Base-by-base conservation (phyloP, 2,329 filamentous ascomycete species). In the Claviceps maximensis region DNA sequence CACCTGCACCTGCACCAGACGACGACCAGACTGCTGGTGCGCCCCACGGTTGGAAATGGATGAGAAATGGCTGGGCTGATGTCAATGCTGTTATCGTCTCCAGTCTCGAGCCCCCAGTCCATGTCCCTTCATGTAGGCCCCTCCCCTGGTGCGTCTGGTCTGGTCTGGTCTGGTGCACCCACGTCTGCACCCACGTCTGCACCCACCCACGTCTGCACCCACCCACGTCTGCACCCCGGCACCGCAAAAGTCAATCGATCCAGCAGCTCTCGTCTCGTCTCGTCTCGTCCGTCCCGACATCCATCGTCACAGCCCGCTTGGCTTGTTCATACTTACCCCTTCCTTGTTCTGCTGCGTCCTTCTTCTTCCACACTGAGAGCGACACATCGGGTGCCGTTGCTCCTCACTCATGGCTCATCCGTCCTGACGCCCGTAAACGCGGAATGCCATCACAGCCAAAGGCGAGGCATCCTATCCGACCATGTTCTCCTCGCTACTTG, bases 401-500 rank as follows among this genome's bases (percentile, higher is more conserved):
- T 51, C 53, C 54, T 53, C 58, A 54, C 54, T 53, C 58, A 54
- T 54, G 55, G 57, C 56, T 53, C 62, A 62, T 59, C 60, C 57
- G 57, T 57, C 55, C 56, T 62, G 58, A 63, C 57, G 58, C 58
- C 56, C 42, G 51, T 50, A 33, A 41, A 57, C 53, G 53, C 54
- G 36, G 57, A 53, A 51, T 54, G 54, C 51, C 47, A 54, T 47
- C 51, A 45, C 53, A 21, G 36, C 49, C 47, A 46, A 50, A 51
- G 49, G 49, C 40, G 41, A 50, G 41, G 27, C 52, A 44, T 42
- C 42, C 12, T 36, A 50, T 55, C 60, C 55, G 52, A 60, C 58
- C 56, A 69, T 71, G 68, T 67, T 70, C 61, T 63, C 65, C 56
- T 69, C 68, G 56, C 60, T 67, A 52, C 59, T 69, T 53, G 66